phyloP scores from a whole-genome alignment of 2,329 filamentous ascomycete genomes.

The Xylariomycetidae sp. region DNA sequence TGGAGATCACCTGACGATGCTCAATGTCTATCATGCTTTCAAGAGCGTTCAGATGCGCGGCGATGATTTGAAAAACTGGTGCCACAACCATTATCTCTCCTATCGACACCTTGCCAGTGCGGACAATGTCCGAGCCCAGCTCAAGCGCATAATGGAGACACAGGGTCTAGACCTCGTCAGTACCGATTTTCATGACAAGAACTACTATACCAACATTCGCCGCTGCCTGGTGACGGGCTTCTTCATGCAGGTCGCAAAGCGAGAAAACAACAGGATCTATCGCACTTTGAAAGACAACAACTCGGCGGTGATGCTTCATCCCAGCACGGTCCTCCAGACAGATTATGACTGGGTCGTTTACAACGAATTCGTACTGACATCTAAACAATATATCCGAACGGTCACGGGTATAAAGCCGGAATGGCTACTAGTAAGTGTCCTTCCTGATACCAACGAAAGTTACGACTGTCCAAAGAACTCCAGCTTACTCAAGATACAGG shows the following conservation, averaged over 20 bases:
- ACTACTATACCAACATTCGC: slow-evolving; percentile 97
- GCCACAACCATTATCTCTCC: slow-evolving; percentile 92
- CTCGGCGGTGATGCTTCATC: slow-evolving; percentile 88
- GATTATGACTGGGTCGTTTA: slow-evolving; percentile 97
- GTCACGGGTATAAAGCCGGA: slow-evolving; percentile 89
- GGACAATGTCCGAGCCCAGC: slow-evolving; percentile 87
- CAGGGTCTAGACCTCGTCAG: slow-evolving; percentile 80
- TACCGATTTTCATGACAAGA: slow-evolving; percentile 88
- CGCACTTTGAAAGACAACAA: slow-evolving; percentile 96
- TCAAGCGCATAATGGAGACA: slow-evolving; percentile 96
- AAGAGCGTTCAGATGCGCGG: slow-evolving; percentile 65
- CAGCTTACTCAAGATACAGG: slow-evolving; percentile 50
- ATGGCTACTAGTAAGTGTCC: slow-evolving; percentile 73
- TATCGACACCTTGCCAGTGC: slow-evolving; percentile 84
- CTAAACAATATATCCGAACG: slow-evolving; percentile 95
- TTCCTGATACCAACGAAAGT: neutral
- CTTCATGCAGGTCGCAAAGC: slow-evolving; percentile 99
- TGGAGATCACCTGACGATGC: slow-evolving; percentile 90
- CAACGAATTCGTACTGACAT: slow-evolving; percentile 96
- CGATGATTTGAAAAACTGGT: slow-evolving; percentile 81
- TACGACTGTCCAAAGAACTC: neutral
- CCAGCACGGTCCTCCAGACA: slow-evolving; percentile 80
- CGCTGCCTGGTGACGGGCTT: slow-evolving; percentile 89
- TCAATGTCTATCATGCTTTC: slow-evolving; percentile 98
- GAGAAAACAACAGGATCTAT: slow-evolving; percentile 85